Base-by-base conservation (phyloP, 371 early-diverging fungal species). In the Apophysomyces ossiformis region DNA sequence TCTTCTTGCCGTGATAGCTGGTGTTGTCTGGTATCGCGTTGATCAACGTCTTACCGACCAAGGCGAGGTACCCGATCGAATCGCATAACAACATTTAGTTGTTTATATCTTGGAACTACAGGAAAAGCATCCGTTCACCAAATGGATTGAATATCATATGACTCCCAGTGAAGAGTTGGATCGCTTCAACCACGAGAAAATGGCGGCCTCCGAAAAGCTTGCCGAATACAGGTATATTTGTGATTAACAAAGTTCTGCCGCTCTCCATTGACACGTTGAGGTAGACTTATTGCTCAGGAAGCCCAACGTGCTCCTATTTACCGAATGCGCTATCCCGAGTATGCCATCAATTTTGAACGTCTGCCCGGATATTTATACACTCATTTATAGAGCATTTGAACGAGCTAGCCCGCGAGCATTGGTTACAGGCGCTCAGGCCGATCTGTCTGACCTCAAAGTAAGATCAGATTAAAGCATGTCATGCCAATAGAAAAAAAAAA, bases 281-380 rank as follows among this genome's bases (percentile, higher is more conserved):
- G 11, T 65, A 82, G 79, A 69, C 69, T 82, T 18, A 61, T 82
- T 46, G 63, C 60, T 32, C 79, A 79, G 69, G 79, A 79, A 18
- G 79, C 79, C 60, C 72, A 82, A 58, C 79, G 79, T 63, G 69
- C 79, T 39, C 82, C 77, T 8, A 73, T 82, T 56, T 64, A 79
- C 37, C 82, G 82, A 56, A 69, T 77, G 77, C 70, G 82, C 71
- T 76, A 82, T 61, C 77, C 82, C 13, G 82, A 82, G 82, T 82
- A 78, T 74, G 78, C 63, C 0, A 43, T 43, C 4, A 18, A 5
- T 18, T 6, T 45, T 11, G 38, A 41, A 61, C 37, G 62, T 13
- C 7, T 47, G 2, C 32, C 32, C 32, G 2, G 47, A 18, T 47
- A n/a, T n/a, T 47, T 18, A n/a, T 47, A 47, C 18, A n/a, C 11